phyloP scores from a whole-genome alignment of 345 rosid species.

The Kandelia obovata region DNA sequence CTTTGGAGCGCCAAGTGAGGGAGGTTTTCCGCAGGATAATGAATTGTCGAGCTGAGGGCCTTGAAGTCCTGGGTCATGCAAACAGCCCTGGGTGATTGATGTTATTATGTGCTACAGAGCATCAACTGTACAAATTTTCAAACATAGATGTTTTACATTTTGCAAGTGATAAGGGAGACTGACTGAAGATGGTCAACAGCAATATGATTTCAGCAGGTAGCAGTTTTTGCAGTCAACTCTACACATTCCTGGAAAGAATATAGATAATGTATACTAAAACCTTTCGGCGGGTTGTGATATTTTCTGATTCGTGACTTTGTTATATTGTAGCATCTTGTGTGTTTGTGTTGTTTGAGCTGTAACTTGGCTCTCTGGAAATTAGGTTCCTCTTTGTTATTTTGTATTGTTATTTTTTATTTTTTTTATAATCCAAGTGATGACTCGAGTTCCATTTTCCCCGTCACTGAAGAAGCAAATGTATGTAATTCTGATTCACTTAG shows the following conservation, averaged over 20 bases:
- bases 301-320: neutral
- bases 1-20: constrained; percentile 35
- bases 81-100: neutral
- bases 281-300: neutral
- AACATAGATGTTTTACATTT: neutral
- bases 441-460: too few species aligned
- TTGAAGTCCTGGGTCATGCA: constrained; percentile 19
- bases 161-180: constrained; percentile 1
- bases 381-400: too few species aligned
- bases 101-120: neutral
- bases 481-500: too few species aligned
- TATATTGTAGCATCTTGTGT: too few species aligned
- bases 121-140: constrained; percentile 21
- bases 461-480: too few species aligned
- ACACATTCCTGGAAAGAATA: constrained; percentile 8
- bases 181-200: constrained; percentile 5
- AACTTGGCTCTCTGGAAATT: too few species aligned
- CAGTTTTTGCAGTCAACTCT: constrained; percentile 16
- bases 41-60: constrained; percentile 34
- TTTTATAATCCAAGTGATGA: too few species aligned
- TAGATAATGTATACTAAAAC: neutral
- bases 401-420: too few species aligned
- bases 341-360: too few species aligned
- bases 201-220: constrained; percentile 17
- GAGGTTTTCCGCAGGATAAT: constrained; percentile 38